Evolutionary conservation across 1,284 basidiomycete species (phyloP).

Genomic region (Polyporus tsugae): DNA sequence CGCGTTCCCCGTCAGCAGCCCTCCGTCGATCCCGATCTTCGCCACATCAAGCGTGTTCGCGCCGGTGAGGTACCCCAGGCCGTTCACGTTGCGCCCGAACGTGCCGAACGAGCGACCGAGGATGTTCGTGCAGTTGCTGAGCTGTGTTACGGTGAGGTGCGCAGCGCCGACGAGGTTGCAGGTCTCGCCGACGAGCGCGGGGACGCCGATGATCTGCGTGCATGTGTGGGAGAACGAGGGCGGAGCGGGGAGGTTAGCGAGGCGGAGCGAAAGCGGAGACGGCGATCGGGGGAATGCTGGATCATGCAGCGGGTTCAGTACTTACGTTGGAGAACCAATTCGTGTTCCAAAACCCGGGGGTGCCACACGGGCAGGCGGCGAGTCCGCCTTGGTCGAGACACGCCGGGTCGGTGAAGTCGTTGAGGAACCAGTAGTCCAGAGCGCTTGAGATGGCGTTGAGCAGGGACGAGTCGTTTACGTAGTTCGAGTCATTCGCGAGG

Average conservation of each 20-base stretch:
- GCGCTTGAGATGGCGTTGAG: slow-evolving; percentile 53
- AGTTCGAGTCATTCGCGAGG: slow-evolving; percentile 46
- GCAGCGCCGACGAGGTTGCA: slow-evolving; percentile 61
- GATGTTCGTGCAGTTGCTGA: slow-evolving; percentile 58
- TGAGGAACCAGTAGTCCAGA: slow-evolving; percentile 71
- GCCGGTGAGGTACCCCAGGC: slow-evolving; percentile 60
- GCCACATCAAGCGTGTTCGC: slow-evolving; percentile 70
- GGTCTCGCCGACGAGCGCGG: slow-evolving; percentile 59
- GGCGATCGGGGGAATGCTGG: background rate
- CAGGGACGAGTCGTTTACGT: slow-evolving; percentile 49
- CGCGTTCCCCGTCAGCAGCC: slow-evolving; percentile 53
- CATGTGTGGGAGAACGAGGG: background rate
- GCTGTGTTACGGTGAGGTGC: slow-evolving; percentile 52
- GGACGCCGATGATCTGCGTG: slow-evolving; percentile 64
- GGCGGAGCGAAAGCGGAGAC: background rate
- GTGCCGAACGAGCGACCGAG: slow-evolving; percentile 60
- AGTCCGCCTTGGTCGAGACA: slow-evolving; percentile 60
- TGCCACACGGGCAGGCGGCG: slow-evolving; percentile 58
- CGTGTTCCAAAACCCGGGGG: slow-evolving; percentile 69
- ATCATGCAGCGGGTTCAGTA: background rate
- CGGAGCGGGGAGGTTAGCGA: slow-evolving; percentile 1
- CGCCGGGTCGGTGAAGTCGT: slow-evolving; percentile 60
- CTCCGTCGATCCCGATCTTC: slow-evolving; percentile 62
- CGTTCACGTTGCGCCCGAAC: slow-evolving; percentile 54
- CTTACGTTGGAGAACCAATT: slow-evolving; percentile 70